Percentiles rank a stretch among this genome's conserved stretches.
phyloP scores from a whole-genome alignment of 2,329 filamentous ascomycete species.

The Beauveria sp. region DNA sequence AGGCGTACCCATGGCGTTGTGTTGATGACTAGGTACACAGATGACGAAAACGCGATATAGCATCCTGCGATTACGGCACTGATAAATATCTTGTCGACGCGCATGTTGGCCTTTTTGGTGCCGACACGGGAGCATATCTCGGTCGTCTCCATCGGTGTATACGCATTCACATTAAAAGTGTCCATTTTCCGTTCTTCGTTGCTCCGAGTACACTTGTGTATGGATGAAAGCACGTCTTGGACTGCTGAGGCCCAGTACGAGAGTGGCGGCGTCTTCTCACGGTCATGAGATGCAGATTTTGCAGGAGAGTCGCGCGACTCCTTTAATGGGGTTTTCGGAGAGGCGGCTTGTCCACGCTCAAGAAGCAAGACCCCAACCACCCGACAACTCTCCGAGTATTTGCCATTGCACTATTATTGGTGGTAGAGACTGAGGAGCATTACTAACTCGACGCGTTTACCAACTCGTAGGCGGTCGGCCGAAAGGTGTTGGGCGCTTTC shows the following conservation, averaged over 20 bases:
- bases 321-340: neutral
- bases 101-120: slow-evolving; percentile 42
- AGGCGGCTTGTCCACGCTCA: neutral
- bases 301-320: neutral
- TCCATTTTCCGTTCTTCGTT: neutral
- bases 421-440: neutral
- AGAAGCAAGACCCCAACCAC: neutral
- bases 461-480: neutral
- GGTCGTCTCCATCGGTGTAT: slow-evolving; percentile 40
- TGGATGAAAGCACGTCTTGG: neutral
- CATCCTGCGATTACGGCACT: slow-evolving; percentile 43
- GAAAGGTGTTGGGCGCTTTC: neutral
- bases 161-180: slow-evolving; percentile 21
- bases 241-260: neutral
- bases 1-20: slow-evolving; percentile 32
- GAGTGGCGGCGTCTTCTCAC: neutral
- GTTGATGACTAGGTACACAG: slow-evolving; percentile 36
- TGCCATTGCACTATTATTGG: neutral
- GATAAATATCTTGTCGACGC: slow-evolving; percentile 43
- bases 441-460: neutral
- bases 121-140: slow-evolving; percentile 44
- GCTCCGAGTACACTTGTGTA: too few relatives aligned
- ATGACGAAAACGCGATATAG: slow-evolving; percentile 43
- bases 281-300: neutral
- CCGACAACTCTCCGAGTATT: neutral